Evolutionary conservation across 129 eudicot species (phyloP).

Genomic region (Helichrysum umbraculigerum): DNA sequence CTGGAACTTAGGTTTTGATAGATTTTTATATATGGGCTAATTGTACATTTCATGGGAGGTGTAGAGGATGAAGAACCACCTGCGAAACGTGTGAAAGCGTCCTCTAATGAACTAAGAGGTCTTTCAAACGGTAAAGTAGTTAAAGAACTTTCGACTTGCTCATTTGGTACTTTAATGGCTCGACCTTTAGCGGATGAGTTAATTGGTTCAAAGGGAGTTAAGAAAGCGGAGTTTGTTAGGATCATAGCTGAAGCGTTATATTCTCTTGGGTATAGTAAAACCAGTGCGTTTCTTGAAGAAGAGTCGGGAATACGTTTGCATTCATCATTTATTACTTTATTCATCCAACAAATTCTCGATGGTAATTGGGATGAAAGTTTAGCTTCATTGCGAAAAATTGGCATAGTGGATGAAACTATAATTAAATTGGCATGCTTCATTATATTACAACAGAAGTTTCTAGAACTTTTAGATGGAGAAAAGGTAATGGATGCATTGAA

Average conservation of each 20-base stretch:
- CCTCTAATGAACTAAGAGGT: slow-evolving; percentile 47
- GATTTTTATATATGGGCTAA: slow-evolving; percentile 76
- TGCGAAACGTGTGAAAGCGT: slow-evolving; percentile 79
- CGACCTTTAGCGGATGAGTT: slow-evolving; percentile 57
- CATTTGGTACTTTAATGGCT: slow-evolving; percentile 48
- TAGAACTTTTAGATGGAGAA: slow-evolving; percentile 65
- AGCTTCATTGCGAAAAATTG: slow-evolving; percentile 54
- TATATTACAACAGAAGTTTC: slow-evolving; percentile 84
- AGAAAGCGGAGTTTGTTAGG: slow-evolving; percentile 69
- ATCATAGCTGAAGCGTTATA: slow-evolving; percentile 69
- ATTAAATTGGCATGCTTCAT: slow-evolving; percentile 63
- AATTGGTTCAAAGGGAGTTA: slow-evolving; percentile 73
- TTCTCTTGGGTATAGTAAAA: slow-evolving; percentile 69
- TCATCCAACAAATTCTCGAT: slow-evolving; percentile 69
- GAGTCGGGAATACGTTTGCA: slow-evolving; percentile 74
- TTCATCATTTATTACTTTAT: slow-evolving; percentile 43
- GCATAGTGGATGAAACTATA: slow-evolving; percentile 50
- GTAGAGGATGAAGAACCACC: slow-evolving; percentile 94
- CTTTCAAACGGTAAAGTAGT: slow-evolving; percentile 48
- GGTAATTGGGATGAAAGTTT: slow-evolving; percentile 91
- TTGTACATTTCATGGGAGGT: slow-evolving; percentile 96
- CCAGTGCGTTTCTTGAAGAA: slow-evolving; percentile 63
- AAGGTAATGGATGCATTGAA: slow-evolving; percentile 70
- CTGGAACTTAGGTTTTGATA: not conserved
- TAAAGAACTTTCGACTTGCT: slow-evolving; percentile 31